Conservation (phyloP, 148 eudicot genomes). For the Rhododendron molle region DNA sequence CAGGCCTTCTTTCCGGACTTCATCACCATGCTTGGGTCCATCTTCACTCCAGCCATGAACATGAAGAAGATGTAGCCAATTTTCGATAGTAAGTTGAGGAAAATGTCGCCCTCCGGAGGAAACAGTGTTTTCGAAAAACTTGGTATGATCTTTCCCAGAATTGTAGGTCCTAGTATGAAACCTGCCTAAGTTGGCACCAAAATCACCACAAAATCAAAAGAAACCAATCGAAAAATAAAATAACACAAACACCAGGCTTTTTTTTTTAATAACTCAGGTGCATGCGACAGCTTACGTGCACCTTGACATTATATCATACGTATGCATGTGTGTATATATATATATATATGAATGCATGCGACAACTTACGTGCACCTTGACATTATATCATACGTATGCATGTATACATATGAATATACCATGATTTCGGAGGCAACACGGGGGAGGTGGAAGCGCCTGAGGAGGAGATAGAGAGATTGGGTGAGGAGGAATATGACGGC, state of each 20-base stretch:
- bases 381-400: too few relatives aligned
- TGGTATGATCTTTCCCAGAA: conserved; percentile 17
- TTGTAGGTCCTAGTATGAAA: conserved; percentile 28
- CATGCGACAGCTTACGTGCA: too few relatives aligned
- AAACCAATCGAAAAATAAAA: not conserved
- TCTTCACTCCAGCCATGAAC: conserved; percentile 34
- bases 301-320: too few relatives aligned
- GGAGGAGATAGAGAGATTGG: conserved; percentile 24
- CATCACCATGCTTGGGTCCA: conserved; percentile 23
- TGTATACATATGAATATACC: conserved; percentile 9
- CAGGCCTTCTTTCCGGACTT: conserved; percentile 25
- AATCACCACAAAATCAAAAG: not conserved
- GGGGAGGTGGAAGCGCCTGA: conserved; percentile 25
- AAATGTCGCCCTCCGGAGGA: conserved; percentile 22
- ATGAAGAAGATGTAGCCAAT: conserved; percentile 35
- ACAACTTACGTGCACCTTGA: too few relatives aligned
- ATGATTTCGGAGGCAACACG: conserved; percentile 27
- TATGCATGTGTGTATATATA: too few relatives aligned
- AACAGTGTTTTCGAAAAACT: not conserved
- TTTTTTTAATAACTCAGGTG: too few relatives aligned
- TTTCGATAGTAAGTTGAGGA: conserved; percentile 21
- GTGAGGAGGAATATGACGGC: conserved; percentile 20
- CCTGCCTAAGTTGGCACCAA: conserved; percentile 27
- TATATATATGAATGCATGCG: too few relatives aligned
- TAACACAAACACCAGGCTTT: not conserved